Conservation (phyloP, 164 flowering plant genomes). For the Akebia trifoliata region DNA sequence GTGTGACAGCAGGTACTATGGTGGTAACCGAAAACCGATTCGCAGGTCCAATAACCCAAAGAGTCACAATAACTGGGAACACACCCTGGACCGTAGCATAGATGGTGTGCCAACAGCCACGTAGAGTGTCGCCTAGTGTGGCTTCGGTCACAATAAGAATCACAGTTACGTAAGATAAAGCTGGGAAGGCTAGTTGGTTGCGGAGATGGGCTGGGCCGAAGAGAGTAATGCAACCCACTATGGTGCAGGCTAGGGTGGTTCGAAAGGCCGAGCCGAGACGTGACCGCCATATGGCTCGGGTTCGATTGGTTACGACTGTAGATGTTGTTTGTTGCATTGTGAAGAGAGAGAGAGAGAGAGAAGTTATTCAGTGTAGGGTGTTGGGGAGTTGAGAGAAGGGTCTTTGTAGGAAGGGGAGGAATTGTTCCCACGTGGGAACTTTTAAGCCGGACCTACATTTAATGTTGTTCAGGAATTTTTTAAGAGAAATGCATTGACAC, state of each 20-base stretch:
- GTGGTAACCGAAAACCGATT: slow-evolving; percentile 24
- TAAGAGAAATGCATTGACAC: too few species aligned
- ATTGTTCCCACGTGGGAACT: too few species aligned
- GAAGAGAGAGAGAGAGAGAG: too few species aligned
- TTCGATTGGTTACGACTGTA: slow-evolving; percentile 12
- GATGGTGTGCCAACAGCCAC: slow-evolving; percentile 54
- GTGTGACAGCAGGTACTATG: slow-evolving; percentile 41
- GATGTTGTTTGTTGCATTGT: too few species aligned
- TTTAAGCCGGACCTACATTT: too few species aligned
- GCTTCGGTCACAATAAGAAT: slow-evolving; percentile 54
- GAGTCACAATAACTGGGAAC: slow-evolving; percentile 47
- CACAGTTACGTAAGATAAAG: slow-evolving; percentile 62
- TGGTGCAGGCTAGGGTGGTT: slow-evolving; percentile 59
- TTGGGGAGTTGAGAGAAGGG: too few species aligned
- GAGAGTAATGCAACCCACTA: slow-evolving; percentile 54
- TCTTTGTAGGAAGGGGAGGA: too few species aligned
- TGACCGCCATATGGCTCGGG: slow-evolving; percentile 41
- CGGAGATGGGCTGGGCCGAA: slow-evolving; percentile 42
- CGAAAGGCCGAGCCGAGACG: slow-evolving; percentile 54
- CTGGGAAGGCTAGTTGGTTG: slow-evolving; percentile 47
- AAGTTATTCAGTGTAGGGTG: too few species aligned
- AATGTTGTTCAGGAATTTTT: too few species aligned
- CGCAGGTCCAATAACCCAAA: slow-evolving; percentile 61
- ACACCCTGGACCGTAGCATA: slow-evolving; percentile 53
- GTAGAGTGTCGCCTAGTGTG: slow-evolving; percentile 59